Evolutionary conservation across 345 rosid genomes (phyloP).

Genomic region (Trapa bicornis): DNA sequence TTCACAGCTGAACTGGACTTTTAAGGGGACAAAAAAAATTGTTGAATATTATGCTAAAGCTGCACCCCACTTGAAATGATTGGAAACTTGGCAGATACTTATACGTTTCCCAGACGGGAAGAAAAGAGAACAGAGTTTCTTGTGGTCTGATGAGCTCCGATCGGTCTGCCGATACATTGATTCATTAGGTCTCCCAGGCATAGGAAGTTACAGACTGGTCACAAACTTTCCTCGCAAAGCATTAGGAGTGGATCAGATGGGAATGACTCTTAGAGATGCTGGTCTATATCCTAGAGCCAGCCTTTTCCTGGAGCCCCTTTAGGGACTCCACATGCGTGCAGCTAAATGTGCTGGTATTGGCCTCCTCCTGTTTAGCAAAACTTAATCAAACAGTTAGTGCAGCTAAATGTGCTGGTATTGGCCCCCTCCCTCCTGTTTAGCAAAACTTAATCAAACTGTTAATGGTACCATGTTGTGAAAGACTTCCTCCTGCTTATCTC

Average conservation of each 20-base stretch:
- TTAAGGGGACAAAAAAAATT: not conserved
- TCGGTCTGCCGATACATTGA: constrained; percentile 34
- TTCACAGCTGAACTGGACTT: not conserved
- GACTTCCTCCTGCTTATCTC: not conserved
- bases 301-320: constrained; percentile 38
- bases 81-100: constrained; percentile 26
- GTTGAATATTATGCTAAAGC: not conserved
- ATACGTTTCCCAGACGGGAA: constrained; percentile 50
- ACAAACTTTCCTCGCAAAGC: constrained; percentile 42
- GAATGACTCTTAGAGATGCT: constrained; percentile 37
- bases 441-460: not conserved
- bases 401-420: not conserved
- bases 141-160: constrained; percentile 27
- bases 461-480: not conserved
- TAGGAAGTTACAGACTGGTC: constrained; percentile 32
- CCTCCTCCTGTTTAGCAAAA: not conserved
- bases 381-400: not conserved
- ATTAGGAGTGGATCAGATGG: constrained; percentile 36
- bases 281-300: constrained; percentile 52
- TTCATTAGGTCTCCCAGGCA: constrained; percentile 31
- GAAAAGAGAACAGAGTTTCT: constrained; percentile 44
- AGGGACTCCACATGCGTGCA: not conserved
- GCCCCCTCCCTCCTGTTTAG: not conserved
- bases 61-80: not conserved
- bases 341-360: not conserved